A percentile compares a stretch with the other conserved stretches of the same genome.
phyloP scores from a whole-genome alignment of 2,329 filamentous ascomycete species.

The Apiospora rasikravindrae region DNA sequence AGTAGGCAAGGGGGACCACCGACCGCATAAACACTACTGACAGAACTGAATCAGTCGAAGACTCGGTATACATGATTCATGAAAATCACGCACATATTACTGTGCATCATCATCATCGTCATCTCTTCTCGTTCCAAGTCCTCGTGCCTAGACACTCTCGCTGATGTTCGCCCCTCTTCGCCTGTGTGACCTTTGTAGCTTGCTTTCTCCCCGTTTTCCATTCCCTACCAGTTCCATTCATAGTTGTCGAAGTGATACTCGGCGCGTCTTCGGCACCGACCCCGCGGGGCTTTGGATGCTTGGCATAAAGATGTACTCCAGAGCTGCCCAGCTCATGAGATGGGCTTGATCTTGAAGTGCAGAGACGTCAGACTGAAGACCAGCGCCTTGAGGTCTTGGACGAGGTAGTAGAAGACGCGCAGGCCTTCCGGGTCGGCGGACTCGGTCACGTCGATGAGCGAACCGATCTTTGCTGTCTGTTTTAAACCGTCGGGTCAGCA shows the following conservation, averaged over 20 bases:
- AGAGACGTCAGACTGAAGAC: slow-evolving; percentile 96
- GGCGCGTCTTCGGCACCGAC: background rate
- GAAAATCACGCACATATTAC: background rate
- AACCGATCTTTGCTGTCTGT: slow-evolving; percentile 97
- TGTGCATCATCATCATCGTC: slow-evolving; percentile 9
- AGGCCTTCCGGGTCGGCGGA: slow-evolving; percentile 95
- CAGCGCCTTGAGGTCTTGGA: slow-evolving; percentile 94
- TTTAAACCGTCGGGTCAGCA: background rate
- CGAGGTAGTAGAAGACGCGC: slow-evolving; percentile 97
- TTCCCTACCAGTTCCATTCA: background rate
- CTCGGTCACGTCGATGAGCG: slow-evolving; percentile 93
- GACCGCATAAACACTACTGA: slow-evolving; percentile 12
- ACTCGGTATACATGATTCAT: slow-evolving; percentile 9
- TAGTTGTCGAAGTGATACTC: background rate
- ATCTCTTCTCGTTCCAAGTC: background rate
- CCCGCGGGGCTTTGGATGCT: background rate
- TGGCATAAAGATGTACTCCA: slow-evolving; percentile 18
- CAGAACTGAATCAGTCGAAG: background rate
- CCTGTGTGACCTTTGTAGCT: slow-evolving; percentile 17
- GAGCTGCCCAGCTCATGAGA: slow-evolving; percentile 48
- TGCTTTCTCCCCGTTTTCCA: background rate
- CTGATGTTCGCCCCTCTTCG: slow-evolving; percentile 12
- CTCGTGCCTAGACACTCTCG: slow-evolving; percentile 26
- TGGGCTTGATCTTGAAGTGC: slow-evolving; percentile 95
- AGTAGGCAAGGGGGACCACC: background rate